Conservation (phyloP, 805 yeast genomes). For the Maudiozyma turicensis region DNA sequence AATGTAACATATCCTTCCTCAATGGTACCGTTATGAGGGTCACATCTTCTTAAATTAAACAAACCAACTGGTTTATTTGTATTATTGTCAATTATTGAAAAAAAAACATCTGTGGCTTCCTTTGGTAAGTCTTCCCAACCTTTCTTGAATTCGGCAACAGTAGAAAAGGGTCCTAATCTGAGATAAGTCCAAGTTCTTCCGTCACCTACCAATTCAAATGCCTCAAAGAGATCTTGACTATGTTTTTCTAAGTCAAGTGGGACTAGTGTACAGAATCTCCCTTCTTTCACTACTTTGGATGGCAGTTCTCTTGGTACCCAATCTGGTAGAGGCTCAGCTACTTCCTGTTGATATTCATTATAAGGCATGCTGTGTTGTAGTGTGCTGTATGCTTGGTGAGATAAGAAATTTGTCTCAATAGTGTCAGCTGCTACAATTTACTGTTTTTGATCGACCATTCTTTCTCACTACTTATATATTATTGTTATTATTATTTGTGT, state of each 20-base stretch:
- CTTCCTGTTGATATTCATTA: not conserved
- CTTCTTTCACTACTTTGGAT: slow-evolving; percentile 5
- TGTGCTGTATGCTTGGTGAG: too few species aligned
- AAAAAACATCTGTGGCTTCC: slow-evolving; percentile 2
- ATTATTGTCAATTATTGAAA: slow-evolving; percentile 16
- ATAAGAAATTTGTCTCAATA: too few species aligned
- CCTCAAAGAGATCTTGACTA: slow-evolving; percentile 8
- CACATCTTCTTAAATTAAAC: slow-evolving; percentile 19
- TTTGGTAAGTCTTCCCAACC: not conserved
- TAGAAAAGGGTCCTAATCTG: slow-evolving; percentile 11
- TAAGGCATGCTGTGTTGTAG: not conserved
- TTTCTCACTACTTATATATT: not conserved
- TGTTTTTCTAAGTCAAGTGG: slow-evolving; percentile 11
- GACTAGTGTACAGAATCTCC: slow-evolving; percentile 10
- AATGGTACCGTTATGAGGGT: slow-evolving; percentile 17
- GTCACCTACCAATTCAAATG: slow-evolving; percentile 5
- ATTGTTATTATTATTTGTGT: not conserved
- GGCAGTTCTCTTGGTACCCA: slow-evolving; percentile 10
- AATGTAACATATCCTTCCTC: slow-evolving; percentile 27
- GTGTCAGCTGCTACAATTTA: not conserved
- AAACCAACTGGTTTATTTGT: slow-evolving; percentile 21
- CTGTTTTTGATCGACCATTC: not conserved
- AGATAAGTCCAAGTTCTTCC: slow-evolving; percentile 12
- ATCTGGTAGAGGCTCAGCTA: not conserved
- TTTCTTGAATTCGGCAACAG: not conserved